Evolutionary conservation across 441 rosid genomes (phyloP), one percentile per base, ranked within the genome.

Genomic region (Heliophila coronopifolia): DNA sequence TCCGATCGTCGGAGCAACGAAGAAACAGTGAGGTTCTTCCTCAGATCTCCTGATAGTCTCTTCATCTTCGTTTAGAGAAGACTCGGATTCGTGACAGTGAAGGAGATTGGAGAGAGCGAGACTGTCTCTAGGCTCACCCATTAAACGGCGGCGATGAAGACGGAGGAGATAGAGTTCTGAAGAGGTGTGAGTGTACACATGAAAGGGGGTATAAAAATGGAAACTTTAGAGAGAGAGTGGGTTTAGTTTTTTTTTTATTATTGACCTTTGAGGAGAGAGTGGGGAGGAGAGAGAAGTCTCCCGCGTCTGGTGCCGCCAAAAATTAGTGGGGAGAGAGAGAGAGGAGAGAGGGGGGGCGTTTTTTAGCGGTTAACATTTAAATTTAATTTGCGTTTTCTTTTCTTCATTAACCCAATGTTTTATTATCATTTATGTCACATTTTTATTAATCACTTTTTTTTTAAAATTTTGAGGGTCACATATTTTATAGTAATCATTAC

Each of bases 221-320:
- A 55, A 28, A 26, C 50, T 48, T 32, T 34, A 51, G 45, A 52
- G 47, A 50, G 45, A 52, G 48, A 47, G 49, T 39, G 38, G 35
- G 44, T n/a, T n/a, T n/a, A n/a, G n/a, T n/a, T n/a, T n/a, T n/a
- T n/a, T n/a, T n/a, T n/a, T n/a, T n/a, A n/a, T n/a, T n/a, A n/a
- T n/a, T n/a, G n/a, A n/a, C n/a, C n/a, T n/a, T n/a, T n/a, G n/a
- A n/a, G 27, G 53, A 62, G 49, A 11, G 35, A 25, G 25, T 5
- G 54, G 45, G 22, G 58, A 37, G 52, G 58, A 43, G 61, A 54
- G 61, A 67, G 74, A 56, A 63, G 62, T 47, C 42, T 62, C 48
- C 82, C 81, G 85, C 69, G 59, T 80, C 75, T 66, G 52, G 78
- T 79, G 88, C 90, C 97, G 94, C 96, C 96, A 88, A 88, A 65